Conservation (phyloP, 1,139 yeast species). For the Saccharomycopsis hybrid region DNA sequence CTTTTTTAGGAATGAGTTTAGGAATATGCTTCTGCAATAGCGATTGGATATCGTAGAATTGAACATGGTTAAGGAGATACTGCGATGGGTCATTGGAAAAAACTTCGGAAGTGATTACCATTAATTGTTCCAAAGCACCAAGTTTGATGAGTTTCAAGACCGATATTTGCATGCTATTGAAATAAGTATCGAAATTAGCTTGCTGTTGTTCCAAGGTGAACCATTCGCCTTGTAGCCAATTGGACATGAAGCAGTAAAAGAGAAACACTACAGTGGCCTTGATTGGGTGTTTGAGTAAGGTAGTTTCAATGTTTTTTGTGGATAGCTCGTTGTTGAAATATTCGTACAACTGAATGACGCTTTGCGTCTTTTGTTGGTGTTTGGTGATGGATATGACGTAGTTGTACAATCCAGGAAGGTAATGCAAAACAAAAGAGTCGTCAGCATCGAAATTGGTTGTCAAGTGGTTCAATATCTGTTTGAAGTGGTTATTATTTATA, state of each 20-base stretch:
- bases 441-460: constrained; percentile 42
- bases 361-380: constrained; percentile 20
- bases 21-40: constrained; percentile 64
- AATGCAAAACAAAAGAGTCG: constrained; percentile 58
- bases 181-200: constrained; percentile 34
- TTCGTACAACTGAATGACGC: constrained; percentile 28
- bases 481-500: constrained; percentile 30
- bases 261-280: constrained; percentile 53
- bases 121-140: constrained; percentile 78
- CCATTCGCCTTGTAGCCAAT: constrained; percentile 19
- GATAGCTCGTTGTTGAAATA: constrained; percentile 29
- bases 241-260: constrained; percentile 62
- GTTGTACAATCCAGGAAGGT: constrained; percentile 55
- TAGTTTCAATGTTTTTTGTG: constrained; percentile 29
- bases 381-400: constrained; percentile 28
- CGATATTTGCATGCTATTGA: constrained; percentile 37
- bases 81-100: constrained; percentile 33
- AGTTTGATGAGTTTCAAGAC: constrained; percentile 47
- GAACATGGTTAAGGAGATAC: constrained; percentile 27
- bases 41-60: constrained; percentile 61
- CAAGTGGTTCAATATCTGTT: constrained; percentile 36
- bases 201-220: constrained; percentile 31
- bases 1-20: constrained; percentile 39
- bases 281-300: constrained; percentile 41
- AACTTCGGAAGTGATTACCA: constrained; percentile 67